phyloP scores from a whole-genome alignment of 1,284 basidiomycete species.

The Meira nashicola region DNA sequence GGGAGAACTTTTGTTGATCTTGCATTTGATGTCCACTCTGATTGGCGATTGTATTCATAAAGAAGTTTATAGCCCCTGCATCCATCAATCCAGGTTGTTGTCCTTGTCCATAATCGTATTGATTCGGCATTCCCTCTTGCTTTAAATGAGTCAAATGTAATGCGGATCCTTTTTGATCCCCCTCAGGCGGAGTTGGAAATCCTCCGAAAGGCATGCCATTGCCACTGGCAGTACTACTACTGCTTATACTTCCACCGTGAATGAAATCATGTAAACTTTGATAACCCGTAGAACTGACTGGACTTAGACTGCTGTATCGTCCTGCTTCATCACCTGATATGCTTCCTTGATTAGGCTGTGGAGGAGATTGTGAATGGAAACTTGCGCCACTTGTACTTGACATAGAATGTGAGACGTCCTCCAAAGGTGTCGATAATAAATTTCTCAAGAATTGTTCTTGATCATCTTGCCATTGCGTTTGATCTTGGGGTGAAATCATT shows the following conservation, averaged over 20 bases:
- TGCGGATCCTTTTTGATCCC: conserved; percentile 15
- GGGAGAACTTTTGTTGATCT: background rate
- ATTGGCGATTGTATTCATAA: background rate
- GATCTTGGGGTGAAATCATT: conserved; percentile 7
- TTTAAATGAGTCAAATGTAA: background rate
- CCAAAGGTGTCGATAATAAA: conserved; percentile 19
- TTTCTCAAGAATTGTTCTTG: conserved; percentile 31
- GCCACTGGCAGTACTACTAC: conserved; percentile 9
- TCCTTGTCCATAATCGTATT: background rate
- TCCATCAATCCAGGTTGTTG: conserved; percentile 1
- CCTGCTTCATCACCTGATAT: background rate
- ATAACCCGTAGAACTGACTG: conserved; percentile 28
- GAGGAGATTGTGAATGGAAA: background rate
- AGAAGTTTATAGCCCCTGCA: background rate
- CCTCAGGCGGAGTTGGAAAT: conserved; percentile 29
- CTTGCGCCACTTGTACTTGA: conserved; percentile 3
- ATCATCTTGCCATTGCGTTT: conserved; percentile 26
- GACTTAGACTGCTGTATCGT: conserved; percentile 3
- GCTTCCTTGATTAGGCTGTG: background rate
- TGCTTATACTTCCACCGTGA: conserved; percentile 7
- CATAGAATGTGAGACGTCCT: background rate
- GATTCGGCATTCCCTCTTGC: background rate
- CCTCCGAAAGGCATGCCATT: conserved; percentile 10
- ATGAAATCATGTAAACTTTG: conserved; percentile 38
- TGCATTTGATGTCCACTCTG: background rate